Conservation (phyloP, 2,329 filamentous ascomycete genomes). For the Trichoderma atrobrunneum region DNA sequence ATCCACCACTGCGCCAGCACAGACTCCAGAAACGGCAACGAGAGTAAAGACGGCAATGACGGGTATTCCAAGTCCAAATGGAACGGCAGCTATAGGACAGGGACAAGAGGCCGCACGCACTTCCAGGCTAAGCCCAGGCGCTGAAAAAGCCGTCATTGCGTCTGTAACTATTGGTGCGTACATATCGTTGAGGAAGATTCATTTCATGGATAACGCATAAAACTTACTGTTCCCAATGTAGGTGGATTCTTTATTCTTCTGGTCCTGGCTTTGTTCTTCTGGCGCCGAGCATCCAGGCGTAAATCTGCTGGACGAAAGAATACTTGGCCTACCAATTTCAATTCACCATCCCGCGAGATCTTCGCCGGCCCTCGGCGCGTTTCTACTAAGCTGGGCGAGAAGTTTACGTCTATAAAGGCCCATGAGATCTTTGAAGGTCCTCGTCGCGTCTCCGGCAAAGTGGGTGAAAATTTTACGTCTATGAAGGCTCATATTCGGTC, state of each 20-base stretch:
- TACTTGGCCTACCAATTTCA: not conserved
- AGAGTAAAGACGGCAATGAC: not conserved
- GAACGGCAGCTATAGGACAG: not conserved
- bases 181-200: not conserved
- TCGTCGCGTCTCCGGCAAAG: not conserved
- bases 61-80: not conserved
- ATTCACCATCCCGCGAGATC: not conserved
- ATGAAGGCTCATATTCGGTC: constrained; percentile 25
- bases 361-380: not conserved
- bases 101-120: not conserved
- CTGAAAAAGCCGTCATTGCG: constrained; percentile 24
- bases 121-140: not conserved
- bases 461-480: constrained; percentile 31
- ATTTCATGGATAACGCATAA: not conserved
- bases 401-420: constrained; percentile 36
- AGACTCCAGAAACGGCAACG: not conserved
- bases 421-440: not conserved
- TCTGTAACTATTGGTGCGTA: constrained; percentile 24
- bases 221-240: constrained; percentile 6
- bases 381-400: not conserved
- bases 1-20: not conserved
- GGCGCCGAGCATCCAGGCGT: constrained; percentile 33
- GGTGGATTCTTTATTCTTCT: constrained; percentile 46
- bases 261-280: constrained; percentile 45
- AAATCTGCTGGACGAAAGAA: constrained; percentile 11